Conservation (phyloP, 2,329 filamentous ascomycete species). For the Huntiella bhutanensis region DNA sequence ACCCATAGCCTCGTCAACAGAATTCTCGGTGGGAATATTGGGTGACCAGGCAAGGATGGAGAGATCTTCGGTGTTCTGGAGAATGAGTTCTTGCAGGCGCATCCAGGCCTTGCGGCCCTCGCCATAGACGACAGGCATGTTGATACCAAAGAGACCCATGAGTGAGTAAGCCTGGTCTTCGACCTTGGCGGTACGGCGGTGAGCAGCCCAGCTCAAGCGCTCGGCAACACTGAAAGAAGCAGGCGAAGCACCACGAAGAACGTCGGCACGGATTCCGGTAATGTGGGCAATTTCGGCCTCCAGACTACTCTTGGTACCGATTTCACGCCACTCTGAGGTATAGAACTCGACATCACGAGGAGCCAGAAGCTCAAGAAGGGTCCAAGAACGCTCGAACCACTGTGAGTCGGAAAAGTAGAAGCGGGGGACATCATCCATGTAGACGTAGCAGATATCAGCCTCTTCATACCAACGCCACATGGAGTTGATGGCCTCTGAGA, state of each 20-base stretch:
- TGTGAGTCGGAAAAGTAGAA: conserved; percentile 13
- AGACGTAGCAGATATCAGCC: conserved; percentile 16
- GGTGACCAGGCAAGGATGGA: conserved; percentile 18
- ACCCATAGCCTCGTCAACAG: not conserved
- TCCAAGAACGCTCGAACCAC: conserved; percentile 17
- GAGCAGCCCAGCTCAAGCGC: conserved; percentile 16
- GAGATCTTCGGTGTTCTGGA: conserved; percentile 19
- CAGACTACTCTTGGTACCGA: conserved; percentile 15
- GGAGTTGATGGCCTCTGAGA: conserved; percentile 17
- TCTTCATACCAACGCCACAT: conserved; percentile 16
- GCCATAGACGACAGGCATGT: conserved; percentile 17
- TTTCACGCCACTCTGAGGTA: conserved; percentile 14
- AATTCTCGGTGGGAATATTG: conserved; percentile 1
- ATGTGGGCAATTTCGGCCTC: conserved; percentile 10
- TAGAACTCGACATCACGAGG: conserved; percentile 16
- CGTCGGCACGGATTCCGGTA: conserved; percentile 14
- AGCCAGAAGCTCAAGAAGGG: conserved; percentile 18
- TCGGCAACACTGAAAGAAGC: conserved; percentile 11
- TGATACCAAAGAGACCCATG: conserved; percentile 16
- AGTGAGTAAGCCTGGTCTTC: conserved; percentile 18
- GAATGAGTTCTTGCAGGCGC: conserved; percentile 20
- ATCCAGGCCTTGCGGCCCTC: conserved; percentile 18
- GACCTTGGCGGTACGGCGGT: conserved; percentile 14
- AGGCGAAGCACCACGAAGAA: conserved; percentile 11
- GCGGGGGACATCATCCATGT: conserved; percentile 14